Percentiles rank a stretch among this genome's conserved stretches.
phyloP scores from a whole-genome alignment of 345 rosid species.

The Durio zibethinus region DNA sequence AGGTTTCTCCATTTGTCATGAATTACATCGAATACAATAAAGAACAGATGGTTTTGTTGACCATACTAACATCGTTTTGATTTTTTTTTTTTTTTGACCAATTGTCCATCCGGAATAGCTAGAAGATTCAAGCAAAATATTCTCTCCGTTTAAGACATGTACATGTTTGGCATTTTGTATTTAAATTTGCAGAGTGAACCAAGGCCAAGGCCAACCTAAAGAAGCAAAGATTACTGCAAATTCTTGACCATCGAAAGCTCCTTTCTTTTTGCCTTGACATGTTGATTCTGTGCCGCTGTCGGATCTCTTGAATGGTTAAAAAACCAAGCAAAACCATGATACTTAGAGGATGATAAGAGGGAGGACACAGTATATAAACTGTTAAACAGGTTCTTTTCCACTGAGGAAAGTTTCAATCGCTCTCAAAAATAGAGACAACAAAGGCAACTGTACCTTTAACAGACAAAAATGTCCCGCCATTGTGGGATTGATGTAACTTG shows the following conservation, averaged over 20 bases:
- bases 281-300: neutral
- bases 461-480: neutral
- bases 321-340: neutral
- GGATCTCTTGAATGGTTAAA: neutral
- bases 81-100: too few species aligned
- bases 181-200: neutral
- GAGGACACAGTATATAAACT: neutral
- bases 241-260: neutral
- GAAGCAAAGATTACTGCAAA: neutral
- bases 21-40: neutral
- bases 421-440: neutral
- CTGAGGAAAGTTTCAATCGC: too few species aligned
- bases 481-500: neutral
- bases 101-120: too few species aligned
- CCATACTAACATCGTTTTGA: neutral
- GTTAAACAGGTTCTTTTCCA: neutral
- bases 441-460: neutral
- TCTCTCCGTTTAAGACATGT: too few species aligned
- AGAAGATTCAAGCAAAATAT: too few species aligned
- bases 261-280: neutral
- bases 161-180: neutral
- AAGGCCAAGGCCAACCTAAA: neutral
- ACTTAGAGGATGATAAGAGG: neutral
- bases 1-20: slow-evolving; percentile 26
- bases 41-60: neutral